Evolutionary conservation across 2,329 filamentous ascomycete species (phyloP), one percentile per base, ranked within the genome.

Genomic region (Fusarium sp.): DNA sequence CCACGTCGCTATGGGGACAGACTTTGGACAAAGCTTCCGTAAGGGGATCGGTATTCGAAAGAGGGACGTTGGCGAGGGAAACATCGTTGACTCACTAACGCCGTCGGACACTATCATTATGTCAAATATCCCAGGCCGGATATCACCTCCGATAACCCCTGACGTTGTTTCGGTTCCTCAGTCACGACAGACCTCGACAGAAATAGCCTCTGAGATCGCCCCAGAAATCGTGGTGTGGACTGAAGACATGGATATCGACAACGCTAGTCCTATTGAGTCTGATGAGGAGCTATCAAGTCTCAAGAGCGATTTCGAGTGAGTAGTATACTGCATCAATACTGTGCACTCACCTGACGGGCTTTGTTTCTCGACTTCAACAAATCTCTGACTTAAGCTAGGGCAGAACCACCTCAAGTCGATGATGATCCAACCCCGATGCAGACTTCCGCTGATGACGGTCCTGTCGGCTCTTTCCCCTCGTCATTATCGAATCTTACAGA

Each of bases 401-500:
- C 68, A 42, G 73, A 72, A 42, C 52, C 51, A 18, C 55, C 33
- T 18, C 70, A 70, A 38, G 65, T 55, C 16, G 61, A 73, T 37
- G 65, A 73, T 47, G 67, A 71, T 16, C 37, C 67, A 7, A 34
- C 55, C 45, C 50, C 61, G n/a, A 50, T 69, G n/a, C 67, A 62
- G 10, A 54, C 66, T 34, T 51, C 60, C 18, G 31, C 65, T 56
- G 45, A 65, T 34, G 60, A 74, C 20, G 73, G 64, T 34, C 56
- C 75, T 68, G 64, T 74, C 73, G 71, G 80, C 75, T 86, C 84
- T 36, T 80, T 85, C 65, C 80, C 81, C 45, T 89, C 87, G 15
- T 86, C 86, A n/a, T 78, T 84, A 20, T 85, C 85, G 18, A 80
- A 78, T 59, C 68, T 84, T 33, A 85, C 86, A 64, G 86, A 89